Evolutionary conservation across 306 rosid genomes (phyloP), one percentile per base, ranked within the genome.

Genomic region (Arachis stenosperma): DNA sequence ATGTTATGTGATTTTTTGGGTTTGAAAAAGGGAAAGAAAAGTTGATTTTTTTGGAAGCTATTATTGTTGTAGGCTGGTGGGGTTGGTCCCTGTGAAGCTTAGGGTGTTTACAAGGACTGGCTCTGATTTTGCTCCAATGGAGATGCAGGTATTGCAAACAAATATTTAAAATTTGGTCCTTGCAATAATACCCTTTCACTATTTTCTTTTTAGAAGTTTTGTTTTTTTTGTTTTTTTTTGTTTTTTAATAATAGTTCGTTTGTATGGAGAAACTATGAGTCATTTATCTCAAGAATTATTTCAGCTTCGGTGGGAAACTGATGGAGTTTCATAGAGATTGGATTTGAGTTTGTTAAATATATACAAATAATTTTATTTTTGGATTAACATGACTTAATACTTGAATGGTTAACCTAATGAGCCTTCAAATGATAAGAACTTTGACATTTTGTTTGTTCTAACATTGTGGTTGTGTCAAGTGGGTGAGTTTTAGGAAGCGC

Each of bases 81-180:
- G 59, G 71, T 74, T 69, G 73, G 78, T 81, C 65, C 68, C 83
- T 70, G 65, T 70, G 67, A 72, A 78, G 85, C 66, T 75, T 66
- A 47, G 55, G 75, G 88, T 74, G 75, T 83, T 83, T 73, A 12
- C 77, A 56, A 39, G 69, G 70, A 65, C 70, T 75, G 63, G 43
- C 65, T 67, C 67, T 75, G 80, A 81, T 58, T 76, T 78, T 60
- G 80, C 74, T 69, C 11, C 70, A 78, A 83, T 83, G 90, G 81
- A 61, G 67, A 71, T 71, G 80, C 73, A 83, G 87, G 90, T 86
- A 81, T 66, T 53, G 30, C 43, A 30, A 68, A 60, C 60, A 73
- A 73, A 53, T 61, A 74, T 55, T 17, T 71, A 51, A 51, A 48
- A 46, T 62, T 70, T 70, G 44, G 40, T 61, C 59, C 48, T 73